Evolutionary conservation across 2,329 filamentous ascomycete species (phyloP).

Genomic region (Aureobasidium vineae): DNA sequence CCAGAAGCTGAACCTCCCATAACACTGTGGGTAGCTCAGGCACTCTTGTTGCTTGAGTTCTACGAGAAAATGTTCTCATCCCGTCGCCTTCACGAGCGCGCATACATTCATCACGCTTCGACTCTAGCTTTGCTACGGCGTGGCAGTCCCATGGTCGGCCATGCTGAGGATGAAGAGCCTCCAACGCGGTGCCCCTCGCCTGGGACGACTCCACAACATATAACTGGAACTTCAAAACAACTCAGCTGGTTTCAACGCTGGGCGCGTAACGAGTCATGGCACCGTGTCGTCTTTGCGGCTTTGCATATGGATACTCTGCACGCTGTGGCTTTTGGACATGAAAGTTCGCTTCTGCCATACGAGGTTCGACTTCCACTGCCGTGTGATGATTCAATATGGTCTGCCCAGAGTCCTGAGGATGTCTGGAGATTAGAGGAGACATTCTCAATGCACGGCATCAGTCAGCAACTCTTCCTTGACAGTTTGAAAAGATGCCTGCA

Average conservation of each 20-base stretch:
- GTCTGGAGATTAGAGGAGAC: constrained; percentile 79
- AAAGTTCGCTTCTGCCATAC: constrained; percentile 91
- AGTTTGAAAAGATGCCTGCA: constrained; percentile 85
- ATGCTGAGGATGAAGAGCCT: constrained; percentile 74
- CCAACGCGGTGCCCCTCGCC: constrained; percentile 16
- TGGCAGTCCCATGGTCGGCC: constrained; percentile 82
- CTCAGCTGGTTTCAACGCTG: constrained; percentile 88
- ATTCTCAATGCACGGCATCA: constrained; percentile 73
- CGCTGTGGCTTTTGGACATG: constrained; percentile 95
- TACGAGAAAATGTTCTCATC: constrained; percentile 98
- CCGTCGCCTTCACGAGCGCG: constrained; percentile 82
- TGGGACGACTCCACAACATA: background rate
- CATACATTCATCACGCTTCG: constrained; percentile 91
- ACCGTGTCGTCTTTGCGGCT: constrained; percentile 82
- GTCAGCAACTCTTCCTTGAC: constrained; percentile 82
- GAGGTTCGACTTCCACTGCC: constrained; percentile 88
- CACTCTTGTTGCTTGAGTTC: constrained; percentile 77
- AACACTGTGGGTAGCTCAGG: constrained; percentile 91
- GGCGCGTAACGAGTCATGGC: constrained; percentile 86
- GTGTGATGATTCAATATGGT: constrained; percentile 89
- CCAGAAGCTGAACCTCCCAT: constrained; percentile 88
- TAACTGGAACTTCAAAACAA: background rate
- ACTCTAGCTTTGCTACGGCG: constrained; percentile 91
- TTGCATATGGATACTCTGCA: constrained; percentile 93
- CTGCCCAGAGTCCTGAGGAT: constrained; percentile 78